Evolutionary conservation across 176 grass and related monocot species (phyloP).

Genomic region (Avena atlantica): DNA sequence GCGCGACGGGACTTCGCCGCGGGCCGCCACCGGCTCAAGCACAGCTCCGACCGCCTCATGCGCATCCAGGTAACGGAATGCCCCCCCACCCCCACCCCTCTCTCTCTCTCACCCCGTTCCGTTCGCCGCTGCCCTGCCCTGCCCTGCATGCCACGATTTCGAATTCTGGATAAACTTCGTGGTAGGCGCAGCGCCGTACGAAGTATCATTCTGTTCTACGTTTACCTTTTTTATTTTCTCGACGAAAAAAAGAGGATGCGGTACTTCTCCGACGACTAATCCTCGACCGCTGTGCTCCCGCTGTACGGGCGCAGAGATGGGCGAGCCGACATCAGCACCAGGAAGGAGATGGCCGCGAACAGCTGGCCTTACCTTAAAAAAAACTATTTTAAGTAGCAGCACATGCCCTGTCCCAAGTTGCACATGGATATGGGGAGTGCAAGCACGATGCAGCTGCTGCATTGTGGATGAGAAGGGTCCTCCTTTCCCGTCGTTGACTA

Average conservation of each 20-base stretch:
- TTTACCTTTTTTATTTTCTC: background rate
- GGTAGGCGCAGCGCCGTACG: background rate
- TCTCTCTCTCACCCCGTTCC: background rate
- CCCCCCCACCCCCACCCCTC: background rate
- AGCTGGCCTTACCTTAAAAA: background rate
- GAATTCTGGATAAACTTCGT: background rate
- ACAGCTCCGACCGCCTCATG: constrained; percentile 80
- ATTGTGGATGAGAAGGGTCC: background rate
- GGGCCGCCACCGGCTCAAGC: constrained; percentile 37
- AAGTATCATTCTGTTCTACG: no score
- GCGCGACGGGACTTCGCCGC: constrained; percentile 44
- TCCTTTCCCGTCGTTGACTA: background rate
- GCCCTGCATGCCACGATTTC: background rate
- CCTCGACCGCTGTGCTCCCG: no score
- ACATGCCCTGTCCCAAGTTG: background rate
- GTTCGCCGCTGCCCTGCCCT: background rate
- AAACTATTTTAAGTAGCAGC: background rate
- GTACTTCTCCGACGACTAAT: background rate
- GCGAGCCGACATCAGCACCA: no score
- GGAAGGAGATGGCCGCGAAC: background rate
- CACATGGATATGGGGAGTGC: no score
- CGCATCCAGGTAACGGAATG: constrained; percentile 61
- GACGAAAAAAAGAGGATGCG: background rate
- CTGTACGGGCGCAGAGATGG: background rate
- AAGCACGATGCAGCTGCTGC: background rate